Evolutionary conservation across 768 basidiomycete species (phyloP).

Genomic region (Phanerodontia chrysosporium): DNA sequence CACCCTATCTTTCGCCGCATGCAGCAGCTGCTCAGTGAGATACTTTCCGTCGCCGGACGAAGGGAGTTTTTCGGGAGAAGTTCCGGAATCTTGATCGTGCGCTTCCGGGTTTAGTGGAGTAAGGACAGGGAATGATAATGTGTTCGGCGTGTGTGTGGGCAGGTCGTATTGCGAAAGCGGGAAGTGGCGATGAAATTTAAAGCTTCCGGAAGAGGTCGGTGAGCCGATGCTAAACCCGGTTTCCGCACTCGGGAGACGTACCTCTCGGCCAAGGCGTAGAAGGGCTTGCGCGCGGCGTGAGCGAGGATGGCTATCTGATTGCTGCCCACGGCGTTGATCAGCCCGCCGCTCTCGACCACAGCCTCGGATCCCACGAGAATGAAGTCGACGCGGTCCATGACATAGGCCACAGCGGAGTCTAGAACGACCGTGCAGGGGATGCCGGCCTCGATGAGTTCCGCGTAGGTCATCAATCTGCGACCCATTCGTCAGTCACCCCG

Average conservation of each 20-base stretch:
- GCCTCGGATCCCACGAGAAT: conserved; percentile 97
- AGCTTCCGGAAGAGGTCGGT: conserved; percentile 43
- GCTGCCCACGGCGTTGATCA: conserved; percentile 90
- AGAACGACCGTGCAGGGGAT: conserved; percentile 93
- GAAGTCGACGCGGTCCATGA: conserved; percentile 95
- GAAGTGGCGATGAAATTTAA: conserved; percentile 96
- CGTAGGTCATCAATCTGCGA: conserved; percentile 85
- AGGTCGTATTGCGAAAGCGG: conserved; percentile 89
- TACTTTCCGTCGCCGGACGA: conserved; percentile 2
- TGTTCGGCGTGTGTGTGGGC: conserved; percentile 71
- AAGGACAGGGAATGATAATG: conserved; percentile 63
- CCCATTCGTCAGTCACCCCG: not conserved
- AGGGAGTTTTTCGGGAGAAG: conserved; percentile 10
- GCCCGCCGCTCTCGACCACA: conserved; percentile 93
- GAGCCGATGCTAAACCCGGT: conserved; percentile 4
- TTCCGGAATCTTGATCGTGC: conserved; percentile 10
- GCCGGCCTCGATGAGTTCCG: conserved; percentile 80
- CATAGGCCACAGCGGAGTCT: conserved; percentile 94
- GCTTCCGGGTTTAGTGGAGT: conserved; percentile 13
- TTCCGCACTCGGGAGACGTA: conserved; percentile 24
- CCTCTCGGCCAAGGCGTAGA: conserved; percentile 95
- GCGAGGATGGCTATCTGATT: conserved; percentile 97
- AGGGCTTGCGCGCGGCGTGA: conserved; percentile 89
- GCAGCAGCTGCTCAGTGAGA: not conserved
- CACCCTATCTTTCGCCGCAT: conserved; percentile 26